Conservation (phyloP, 2,329 filamentous ascomycete genomes). For the Balansia obtecta region DNA sequence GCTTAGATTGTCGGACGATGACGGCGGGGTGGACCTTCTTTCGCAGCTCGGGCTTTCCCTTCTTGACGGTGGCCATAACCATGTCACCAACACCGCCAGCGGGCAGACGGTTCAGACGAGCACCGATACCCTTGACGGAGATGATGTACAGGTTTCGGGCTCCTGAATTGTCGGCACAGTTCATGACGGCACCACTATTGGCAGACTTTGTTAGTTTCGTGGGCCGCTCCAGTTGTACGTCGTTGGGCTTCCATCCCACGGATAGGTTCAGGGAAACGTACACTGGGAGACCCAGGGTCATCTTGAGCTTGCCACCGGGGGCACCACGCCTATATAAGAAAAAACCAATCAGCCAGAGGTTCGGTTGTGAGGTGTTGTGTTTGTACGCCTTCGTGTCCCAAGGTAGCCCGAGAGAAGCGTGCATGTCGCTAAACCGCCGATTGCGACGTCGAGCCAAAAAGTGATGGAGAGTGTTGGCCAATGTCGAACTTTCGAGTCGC, state of each 20-base stretch:
- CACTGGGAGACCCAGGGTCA: conserved; percentile 99
- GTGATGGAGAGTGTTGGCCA: too few species aligned
- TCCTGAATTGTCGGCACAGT: conserved; percentile 99
- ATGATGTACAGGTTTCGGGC: conserved; percentile 99
- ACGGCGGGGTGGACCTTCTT: conserved; percentile 99
- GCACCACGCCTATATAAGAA: conserved; percentile 55
- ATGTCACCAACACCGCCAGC: conserved; percentile 98
- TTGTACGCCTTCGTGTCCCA: conserved; percentile 1
- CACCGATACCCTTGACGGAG: conserved; percentile 97
- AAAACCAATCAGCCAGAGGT: conserved; percentile 1
- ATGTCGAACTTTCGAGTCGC: neutral
- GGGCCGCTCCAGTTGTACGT: neutral
- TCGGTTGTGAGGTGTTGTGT: neutral
- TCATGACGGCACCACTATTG: conserved; percentile 92
- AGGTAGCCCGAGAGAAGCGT: neutral
- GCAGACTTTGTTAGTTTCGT: conserved; percentile 8
- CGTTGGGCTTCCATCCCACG: conserved; percentile 5
- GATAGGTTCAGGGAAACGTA: conserved; percentile 39
- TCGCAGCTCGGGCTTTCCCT: conserved; percentile 99
- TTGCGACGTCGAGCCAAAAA: neutral
- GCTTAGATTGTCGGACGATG: conserved; percentile 97
- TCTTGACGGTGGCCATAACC: conserved; percentile 99
- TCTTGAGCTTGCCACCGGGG: conserved; percentile 99
- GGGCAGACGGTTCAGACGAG: conserved; percentile 91
- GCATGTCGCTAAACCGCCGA: conserved; percentile 3